Conservation (phyloP, 805 yeast genomes). For the Yamadazyma akitaensis region DNA sequence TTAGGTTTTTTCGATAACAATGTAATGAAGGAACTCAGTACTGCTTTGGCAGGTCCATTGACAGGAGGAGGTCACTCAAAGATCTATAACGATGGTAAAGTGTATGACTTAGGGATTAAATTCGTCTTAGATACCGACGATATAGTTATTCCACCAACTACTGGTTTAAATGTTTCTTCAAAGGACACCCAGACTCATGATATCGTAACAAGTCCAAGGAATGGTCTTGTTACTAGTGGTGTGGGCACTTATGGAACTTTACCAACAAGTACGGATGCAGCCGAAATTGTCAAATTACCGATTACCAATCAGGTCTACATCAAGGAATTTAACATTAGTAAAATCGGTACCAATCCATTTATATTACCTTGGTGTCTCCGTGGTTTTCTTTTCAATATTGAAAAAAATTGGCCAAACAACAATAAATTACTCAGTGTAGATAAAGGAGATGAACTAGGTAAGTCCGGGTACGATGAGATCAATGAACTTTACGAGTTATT, state of each 20-base stretch:
- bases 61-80: constrained; percentile 96
- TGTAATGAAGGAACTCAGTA: constrained; percentile 78
- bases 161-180: neutral
- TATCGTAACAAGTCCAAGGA: constrained; percentile 4
- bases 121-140: constrained; percentile 75
- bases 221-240: constrained; percentile 18
- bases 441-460: constrained; percentile 29
- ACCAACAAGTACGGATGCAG: constrained; percentile 10
- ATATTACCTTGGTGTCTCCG: constrained; percentile 91
- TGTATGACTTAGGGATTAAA: constrained; percentile 74
- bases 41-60: constrained; percentile 73
- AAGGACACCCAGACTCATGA: neutral
- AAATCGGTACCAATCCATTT: constrained; percentile 74
- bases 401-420: constrained; percentile 46
- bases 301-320: constrained; percentile 34
- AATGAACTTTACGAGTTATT: constrained; percentile 62
- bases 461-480: constrained; percentile 51
- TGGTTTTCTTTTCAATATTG: constrained; percentile 68
- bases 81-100: constrained; percentile 80
- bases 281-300: constrained; percentile 21
- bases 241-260: constrained; percentile 17
- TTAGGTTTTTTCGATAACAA: constrained; percentile 82
- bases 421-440: constrained; percentile 29
- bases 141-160: constrained; percentile 36
- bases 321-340: constrained; percentile 56